Evolutionary conservation across 805 yeast genomes (phyloP).

Genomic region (Wickerhamomyces strasburgensis): DNA sequence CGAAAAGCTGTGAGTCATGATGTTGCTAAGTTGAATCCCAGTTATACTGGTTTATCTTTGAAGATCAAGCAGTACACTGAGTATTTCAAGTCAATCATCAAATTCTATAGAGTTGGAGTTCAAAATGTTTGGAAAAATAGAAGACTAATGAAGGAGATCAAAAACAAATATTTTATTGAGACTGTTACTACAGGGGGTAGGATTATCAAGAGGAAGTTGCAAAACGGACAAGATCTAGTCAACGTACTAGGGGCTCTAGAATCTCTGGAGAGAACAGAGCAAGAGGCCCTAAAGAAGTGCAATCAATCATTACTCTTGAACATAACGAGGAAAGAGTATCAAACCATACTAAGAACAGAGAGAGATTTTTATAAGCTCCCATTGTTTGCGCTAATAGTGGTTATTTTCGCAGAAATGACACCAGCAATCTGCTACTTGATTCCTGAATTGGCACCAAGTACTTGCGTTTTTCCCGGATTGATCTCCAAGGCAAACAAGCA

Average conservation of each 20-base stretch:
- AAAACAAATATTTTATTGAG: slow-evolving; percentile 25
- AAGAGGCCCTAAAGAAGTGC: slow-evolving; percentile 25
- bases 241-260: slow-evolving; percentile 33
- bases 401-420: slow-evolving; percentile 49
- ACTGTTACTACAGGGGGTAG: slow-evolving; percentile 16
- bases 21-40: slow-evolving; percentile 19
- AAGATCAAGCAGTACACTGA: slow-evolving; percentile 36
- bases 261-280: slow-evolving; percentile 32
- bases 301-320: slow-evolving; percentile 27
- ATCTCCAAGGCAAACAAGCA: slow-evolving; percentile 29
- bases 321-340: slow-evolving; percentile 42
- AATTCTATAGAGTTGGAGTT: slow-evolving; percentile 56
- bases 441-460: slow-evolving; percentile 55
- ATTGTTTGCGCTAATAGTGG: slow-evolving; percentile 40
- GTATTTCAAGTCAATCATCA: slow-evolving; percentile 41
- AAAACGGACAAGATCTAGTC: slow-evolving; percentile 33
- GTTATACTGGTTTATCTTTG: slow-evolving; percentile 22
- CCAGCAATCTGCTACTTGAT: slow-evolving; percentile 47
- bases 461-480: slow-evolving; percentile 46
- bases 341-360: slow-evolving; percentile 40
- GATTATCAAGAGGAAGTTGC: slow-evolving; percentile 24
- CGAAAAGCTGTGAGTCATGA: slow-evolving; percentile 26
- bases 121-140: slow-evolving; percentile 48
- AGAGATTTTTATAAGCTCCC: slow-evolving; percentile 47
- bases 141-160: slow-evolving; percentile 25